These are phyloP conservation scores for Pneumocystis sp. DNA, from an alignment of 1,139 yeast species.

Conservation along the genomic window DNA sequence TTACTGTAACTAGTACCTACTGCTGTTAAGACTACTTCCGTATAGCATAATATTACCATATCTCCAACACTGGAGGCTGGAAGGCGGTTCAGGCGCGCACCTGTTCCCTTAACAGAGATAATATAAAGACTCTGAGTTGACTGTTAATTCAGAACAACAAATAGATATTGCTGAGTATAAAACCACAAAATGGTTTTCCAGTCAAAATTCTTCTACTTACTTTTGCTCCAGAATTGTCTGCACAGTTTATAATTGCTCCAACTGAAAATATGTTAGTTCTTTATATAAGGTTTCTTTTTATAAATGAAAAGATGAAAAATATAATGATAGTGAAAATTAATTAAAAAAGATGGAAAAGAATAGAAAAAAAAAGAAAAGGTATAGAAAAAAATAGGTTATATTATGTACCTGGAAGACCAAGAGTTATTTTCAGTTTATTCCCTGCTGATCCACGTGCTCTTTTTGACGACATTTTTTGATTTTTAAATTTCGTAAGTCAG, in stretches of 20 bases:
- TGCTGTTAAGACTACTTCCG: not conserved
- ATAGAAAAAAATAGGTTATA: not conserved
- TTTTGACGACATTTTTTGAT: not conserved
- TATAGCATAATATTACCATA: constrained; percentile 49
- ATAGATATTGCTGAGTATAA: not conserved
- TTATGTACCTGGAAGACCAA: constrained; percentile 68
- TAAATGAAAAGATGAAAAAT: no score
- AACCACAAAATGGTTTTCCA: not conserved
- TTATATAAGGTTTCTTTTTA: not conserved
- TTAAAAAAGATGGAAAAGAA: not conserved
- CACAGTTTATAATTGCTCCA: constrained; percentile 99
- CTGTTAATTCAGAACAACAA: constrained; percentile 26
- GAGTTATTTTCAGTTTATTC: constrained; percentile 99
- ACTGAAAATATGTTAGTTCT: constrained; percentile 22
- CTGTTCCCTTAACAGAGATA: constrained; percentile 97
- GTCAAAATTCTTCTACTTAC: not conserved
- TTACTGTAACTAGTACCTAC: constrained; percentile 64
- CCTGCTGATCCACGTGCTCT: constrained; percentile 70
- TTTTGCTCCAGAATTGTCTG: constrained; percentile 97
- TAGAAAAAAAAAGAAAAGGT: not conserved
- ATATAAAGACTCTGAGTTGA: constrained; percentile 66
- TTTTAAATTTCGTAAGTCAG: not conserved
- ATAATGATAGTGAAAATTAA: no score
- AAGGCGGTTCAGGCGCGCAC: constrained; percentile 99
- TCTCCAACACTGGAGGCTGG: constrained; percentile 99